These are phyloP conservation scores for Carex sylvatica DNA, from an alignment of 202 grass and related monocot species.

Conservation along the genomic window DNA sequence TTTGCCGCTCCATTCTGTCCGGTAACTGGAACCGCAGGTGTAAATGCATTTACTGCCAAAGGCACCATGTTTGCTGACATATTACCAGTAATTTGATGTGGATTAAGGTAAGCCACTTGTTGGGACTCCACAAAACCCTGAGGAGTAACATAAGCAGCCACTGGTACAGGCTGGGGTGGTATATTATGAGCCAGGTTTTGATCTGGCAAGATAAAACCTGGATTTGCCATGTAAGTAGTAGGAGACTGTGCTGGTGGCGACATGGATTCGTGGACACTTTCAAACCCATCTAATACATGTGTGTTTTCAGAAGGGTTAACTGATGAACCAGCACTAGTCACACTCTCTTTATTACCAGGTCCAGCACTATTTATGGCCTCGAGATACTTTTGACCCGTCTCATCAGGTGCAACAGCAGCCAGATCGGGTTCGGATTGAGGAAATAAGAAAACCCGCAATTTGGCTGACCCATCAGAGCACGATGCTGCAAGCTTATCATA, in stretches of 20 bases:
- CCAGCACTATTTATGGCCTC: constrained; percentile 61
- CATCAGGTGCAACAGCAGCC: constrained; percentile 27
- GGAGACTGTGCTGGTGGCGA: constrained; percentile 41
- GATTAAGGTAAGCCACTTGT: constrained; percentile 40
- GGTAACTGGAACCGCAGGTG: constrained; percentile 25
- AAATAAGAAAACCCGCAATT: constrained; percentile 84
- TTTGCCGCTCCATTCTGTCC: constrained; percentile 24
- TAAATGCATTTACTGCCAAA: constrained; percentile 46
- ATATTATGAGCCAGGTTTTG: constrained; percentile 37
- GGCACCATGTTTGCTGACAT: constrained; percentile 46
- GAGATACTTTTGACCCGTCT: constrained; percentile 56
- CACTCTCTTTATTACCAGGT: constrained; percentile 40
- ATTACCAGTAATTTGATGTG: constrained; percentile 45
- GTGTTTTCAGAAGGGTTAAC: constrained; percentile 54
- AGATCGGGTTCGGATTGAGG: constrained; percentile 36
- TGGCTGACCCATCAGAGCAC: constrained; percentile 62
- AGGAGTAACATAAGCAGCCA: constrained; percentile 31
- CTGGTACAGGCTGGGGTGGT: constrained; percentile 38
- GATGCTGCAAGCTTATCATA: constrained; percentile 59
- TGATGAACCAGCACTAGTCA: constrained; percentile 44
- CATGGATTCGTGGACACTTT: constrained; percentile 41
- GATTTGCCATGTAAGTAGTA: constrained; percentile 27
- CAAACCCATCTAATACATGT: constrained; percentile 15
- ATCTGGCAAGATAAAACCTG: constrained; percentile 32
- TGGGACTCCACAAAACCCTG: constrained; percentile 24